Percentiles rank a stretch among this genome's conserved stretches.
Evolutionary conservation across 2,329 filamentous ascomycete genomes (phyloP).

Genomic region (Verticillium longisporum): DNA sequence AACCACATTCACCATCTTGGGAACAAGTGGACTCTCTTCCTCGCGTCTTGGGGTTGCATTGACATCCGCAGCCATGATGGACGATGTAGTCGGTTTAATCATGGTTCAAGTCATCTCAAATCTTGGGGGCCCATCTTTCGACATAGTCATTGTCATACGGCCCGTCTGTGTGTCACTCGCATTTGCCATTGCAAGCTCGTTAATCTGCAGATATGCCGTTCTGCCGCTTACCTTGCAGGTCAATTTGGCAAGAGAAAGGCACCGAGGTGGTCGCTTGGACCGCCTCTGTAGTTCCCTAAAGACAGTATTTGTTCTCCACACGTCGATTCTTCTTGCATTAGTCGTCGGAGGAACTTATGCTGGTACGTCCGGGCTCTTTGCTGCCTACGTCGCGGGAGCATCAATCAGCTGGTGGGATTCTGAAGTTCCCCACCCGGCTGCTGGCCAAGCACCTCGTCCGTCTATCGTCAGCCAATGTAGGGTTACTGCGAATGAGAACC

Average conservation of each 20-base stretch:
- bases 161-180: constrained; percentile 40
- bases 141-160: constrained; percentile 31
- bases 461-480: neutral
- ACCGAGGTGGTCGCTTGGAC: constrained; percentile 14
- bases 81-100: constrained; percentile 71
- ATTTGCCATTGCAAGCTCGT: constrained; percentile 41
- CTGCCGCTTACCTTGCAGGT: constrained; percentile 30
- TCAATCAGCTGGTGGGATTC: constrained; percentile 53
- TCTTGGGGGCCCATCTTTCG: constrained; percentile 33
- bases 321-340: constrained; percentile 38
- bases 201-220: constrained; percentile 37
- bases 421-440: constrained; percentile 17
- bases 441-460: neutral
- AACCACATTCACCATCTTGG: constrained; percentile 54
- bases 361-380: constrained; percentile 56
- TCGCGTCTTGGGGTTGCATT: constrained; percentile 55
- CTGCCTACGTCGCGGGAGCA: constrained; percentile 56
- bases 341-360: constrained; percentile 49
- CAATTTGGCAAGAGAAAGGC: constrained; percentile 20
- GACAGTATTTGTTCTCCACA: constrained; percentile 39
- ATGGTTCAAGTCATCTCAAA: constrained; percentile 72
- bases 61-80: constrained; percentile 70
- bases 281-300: constrained; percentile 19
- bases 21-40: constrained; percentile 31
- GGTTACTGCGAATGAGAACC: neutral